Base-by-base conservation (phyloP, 805 yeast genomes). In the Spencermartinsiella europaea region DNA sequence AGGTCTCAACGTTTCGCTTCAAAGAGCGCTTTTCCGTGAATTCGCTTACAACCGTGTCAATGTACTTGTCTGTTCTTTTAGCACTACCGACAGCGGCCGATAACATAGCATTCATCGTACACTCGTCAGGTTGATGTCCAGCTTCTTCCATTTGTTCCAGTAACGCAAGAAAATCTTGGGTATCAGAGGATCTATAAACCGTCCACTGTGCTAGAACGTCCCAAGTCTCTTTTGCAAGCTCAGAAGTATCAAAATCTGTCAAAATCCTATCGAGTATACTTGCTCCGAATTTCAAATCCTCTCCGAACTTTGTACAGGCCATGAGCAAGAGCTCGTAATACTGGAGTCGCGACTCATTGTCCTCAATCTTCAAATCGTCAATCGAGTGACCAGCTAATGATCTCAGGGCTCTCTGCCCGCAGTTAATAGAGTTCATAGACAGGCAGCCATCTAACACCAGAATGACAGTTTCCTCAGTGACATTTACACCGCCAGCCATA, bases 1-100 rank as follows among this genome's bases (percentile, higher is more conserved):
- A 68, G 7, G 71, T 61, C 14, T 64, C 62, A 0, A 71, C 67
- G 48, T 73, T 69, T 8, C 67, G 56, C 3, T 58, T 58, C 1
- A 73, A 49, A 3, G 55, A 64, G 40, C 58, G 59, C n/a, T 57
- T 57, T 2, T 53, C 42, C n/a, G 61, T 60, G 56, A 70, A 74
- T 27, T 49, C 49, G 10, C 52, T 57, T 2, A 58, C 55, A n/a
- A 65, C 40, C 8, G 41, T 53, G 5, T 42, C 21, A 34, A 60
- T 45, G 40, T 54, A 56, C 17, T 49, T 38, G 35, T 56, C 58
- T 34, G 52, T 48, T 19, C 63, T 46, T 37, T 59, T 55, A 2
- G 61, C 63, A 31, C 55, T 45, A 8, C 50, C 56, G 22, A 56
- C 53, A 1, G 66, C 64, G 0, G 54, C 59, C 17, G 50, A 34